Evolutionary conservation across 345 rosid species (phyloP).

Genomic region (Noccaea bulbosa): DNA sequence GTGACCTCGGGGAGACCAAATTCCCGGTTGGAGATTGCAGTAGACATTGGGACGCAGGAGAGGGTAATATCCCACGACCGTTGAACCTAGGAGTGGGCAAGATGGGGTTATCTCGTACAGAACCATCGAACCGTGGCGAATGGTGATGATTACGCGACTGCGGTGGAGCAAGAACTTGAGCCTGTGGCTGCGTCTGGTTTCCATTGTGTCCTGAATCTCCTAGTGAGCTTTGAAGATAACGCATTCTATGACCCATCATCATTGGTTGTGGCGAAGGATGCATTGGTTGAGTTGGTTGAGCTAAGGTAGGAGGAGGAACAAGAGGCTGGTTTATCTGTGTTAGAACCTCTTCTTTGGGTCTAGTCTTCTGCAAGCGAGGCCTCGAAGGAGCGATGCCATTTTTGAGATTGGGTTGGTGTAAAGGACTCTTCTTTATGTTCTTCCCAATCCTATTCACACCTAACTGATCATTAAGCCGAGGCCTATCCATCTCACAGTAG

Average conservation of each 20-base stretch:
- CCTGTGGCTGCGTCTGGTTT: constrained; percentile 48
- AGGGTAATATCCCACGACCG: constrained; percentile 61
- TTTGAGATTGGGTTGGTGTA: constrained; percentile 63
- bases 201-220: constrained; percentile 55
- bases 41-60: constrained; percentile 69
- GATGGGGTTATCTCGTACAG: constrained; percentile 45
- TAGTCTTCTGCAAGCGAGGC: constrained; percentile 73
- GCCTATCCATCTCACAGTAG: constrained; percentile 59
- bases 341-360: constrained; percentile 65
- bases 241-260: constrained; percentile 56
- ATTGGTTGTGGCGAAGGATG: constrained; percentile 39
- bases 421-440: constrained; percentile 71
- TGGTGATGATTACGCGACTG: constrained; percentile 37
- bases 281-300: constrained; percentile 43
- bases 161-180: background rate
- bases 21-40: constrained; percentile 61
- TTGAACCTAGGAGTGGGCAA: constrained; percentile 50
- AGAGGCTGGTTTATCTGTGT: constrained; percentile 56
- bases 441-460: constrained; percentile 79
- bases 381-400: constrained; percentile 57
- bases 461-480: constrained; percentile 59
- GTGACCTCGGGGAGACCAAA: constrained; percentile 57
- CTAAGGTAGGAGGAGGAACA: constrained; percentile 38
- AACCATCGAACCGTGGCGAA: constrained; percentile 54
- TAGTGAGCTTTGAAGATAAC: constrained; percentile 72